A percentile compares a stretch with the other conserved stretches of the same genome.
Conservation (phyloP, 352 stramenopile species). For the Phytopythium litorale region DNA sequence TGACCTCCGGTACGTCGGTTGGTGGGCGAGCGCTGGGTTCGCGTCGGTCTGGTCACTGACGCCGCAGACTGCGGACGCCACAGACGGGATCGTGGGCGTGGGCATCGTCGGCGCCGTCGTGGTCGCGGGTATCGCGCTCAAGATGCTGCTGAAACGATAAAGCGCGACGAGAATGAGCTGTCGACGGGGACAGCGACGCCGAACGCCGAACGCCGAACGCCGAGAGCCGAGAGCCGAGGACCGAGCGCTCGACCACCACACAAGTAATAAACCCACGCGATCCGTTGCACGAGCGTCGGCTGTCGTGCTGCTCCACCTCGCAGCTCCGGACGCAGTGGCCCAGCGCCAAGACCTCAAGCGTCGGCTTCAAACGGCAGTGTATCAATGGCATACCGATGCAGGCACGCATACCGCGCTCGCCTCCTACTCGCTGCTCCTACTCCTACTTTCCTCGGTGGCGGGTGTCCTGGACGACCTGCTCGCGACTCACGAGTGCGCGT, state of each 20-base stretch:
- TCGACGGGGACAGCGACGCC: background rate
- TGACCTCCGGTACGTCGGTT: constrained; percentile 36
- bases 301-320: background rate
- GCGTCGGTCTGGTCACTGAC: background rate
- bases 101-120: constrained; percentile 69
- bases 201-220: no score
- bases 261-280: constrained; percentile 12
- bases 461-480: background rate
- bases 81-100: constrained; percentile 65
- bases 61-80: background rate
- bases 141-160: constrained; percentile 74
- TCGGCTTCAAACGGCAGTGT: background rate
- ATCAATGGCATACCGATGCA: background rate
- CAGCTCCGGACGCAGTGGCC: background rate
- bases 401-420: background rate
- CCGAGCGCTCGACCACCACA: background rate
- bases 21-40: background rate
- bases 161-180: constrained; percentile 3
- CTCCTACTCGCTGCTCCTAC: constrained; percentile 3
- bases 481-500: constrained; percentile 1
- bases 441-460: no score
- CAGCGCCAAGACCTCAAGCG: background rate
- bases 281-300: background rate
- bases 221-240: no score
- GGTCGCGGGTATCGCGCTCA: constrained; percentile 65